phyloP scores from a whole-genome alignment of 2,329 filamentous ascomycete species.

The Fusarium sacchari region DNA sequence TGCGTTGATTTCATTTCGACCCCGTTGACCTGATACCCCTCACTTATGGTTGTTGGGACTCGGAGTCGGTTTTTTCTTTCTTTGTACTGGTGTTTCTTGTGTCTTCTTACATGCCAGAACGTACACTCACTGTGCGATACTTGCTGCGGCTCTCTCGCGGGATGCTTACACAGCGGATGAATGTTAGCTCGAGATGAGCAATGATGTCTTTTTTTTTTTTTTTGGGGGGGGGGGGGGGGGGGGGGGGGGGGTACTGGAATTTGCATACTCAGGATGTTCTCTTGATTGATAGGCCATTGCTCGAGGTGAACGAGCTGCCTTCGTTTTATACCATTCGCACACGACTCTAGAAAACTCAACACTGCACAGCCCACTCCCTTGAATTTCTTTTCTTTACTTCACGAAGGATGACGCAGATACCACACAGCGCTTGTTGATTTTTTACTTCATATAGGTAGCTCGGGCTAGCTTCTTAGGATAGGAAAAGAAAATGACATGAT shows the following conservation, averaged over 20 bases:
- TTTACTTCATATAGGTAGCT: conserved; percentile 31
- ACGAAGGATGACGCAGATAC: conserved; percentile 34
- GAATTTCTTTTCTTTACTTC: conserved; percentile 8
- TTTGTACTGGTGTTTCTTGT: conserved; percentile 13
- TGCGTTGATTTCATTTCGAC: conserved; percentile 6
- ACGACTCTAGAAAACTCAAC: conserved; percentile 34
- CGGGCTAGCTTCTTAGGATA: conserved; percentile 37
- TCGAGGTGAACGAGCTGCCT: conserved; percentile 4
- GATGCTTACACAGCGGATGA: conserved; percentile 44
- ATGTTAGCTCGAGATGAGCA: conserved; percentile 43
- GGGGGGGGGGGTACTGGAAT: conserved; percentile 12
- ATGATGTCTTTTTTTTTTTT: conserved; percentile 34
- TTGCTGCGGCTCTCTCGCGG: conserved; percentile 43
- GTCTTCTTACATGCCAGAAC: conserved; percentile 31
- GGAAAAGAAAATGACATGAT: conserved; percentile 34
- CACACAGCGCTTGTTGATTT: conserved; percentile 29
- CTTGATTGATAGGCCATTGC: conserved; percentile 22
- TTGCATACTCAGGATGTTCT: conserved; percentile 15
- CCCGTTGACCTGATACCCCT: not conserved
- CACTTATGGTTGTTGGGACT: not conserved
- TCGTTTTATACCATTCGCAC: conserved; percentile 33
- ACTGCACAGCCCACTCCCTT: conserved; percentile 26
- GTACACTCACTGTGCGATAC: conserved; percentile 40
- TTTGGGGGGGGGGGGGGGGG: no score
- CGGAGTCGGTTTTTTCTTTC: not conserved